phyloP scores from a whole-genome alignment of 2,329 filamentous ascomycete species.

The Colletotrichum tamarilloi region DNA sequence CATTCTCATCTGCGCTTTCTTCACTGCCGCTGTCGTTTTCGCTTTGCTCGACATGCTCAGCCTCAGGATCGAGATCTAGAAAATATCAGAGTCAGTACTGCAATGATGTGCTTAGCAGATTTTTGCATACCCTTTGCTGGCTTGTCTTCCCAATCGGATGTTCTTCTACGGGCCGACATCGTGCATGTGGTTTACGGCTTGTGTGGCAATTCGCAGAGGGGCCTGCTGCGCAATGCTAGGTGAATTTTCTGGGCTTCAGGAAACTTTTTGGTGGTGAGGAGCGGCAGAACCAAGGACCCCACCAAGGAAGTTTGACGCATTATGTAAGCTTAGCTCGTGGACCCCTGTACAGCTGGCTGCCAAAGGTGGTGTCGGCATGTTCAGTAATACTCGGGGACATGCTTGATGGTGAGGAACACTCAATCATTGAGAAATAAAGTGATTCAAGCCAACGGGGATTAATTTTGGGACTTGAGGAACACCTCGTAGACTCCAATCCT shows the following conservation, averaged over 20 bases:
- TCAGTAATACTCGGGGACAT: not conserved
- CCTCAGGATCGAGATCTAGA: conserved; percentile 37
- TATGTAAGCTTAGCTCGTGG: conserved; percentile 3
- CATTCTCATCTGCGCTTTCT: conserved; percentile 57
- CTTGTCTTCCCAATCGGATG: conserved; percentile 35
- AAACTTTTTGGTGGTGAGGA: conserved; percentile 37
- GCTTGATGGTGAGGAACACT: no score
- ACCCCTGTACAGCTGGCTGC: not conserved
- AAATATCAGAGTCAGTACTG: not conserved
- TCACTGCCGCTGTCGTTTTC: conserved; percentile 57
- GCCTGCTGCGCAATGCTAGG: conserved; percentile 17
- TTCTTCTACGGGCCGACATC: conserved; percentile 27
- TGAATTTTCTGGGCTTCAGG: conserved; percentile 36
- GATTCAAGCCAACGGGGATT: no score
- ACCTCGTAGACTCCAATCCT: no score
- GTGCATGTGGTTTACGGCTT: conserved; percentile 1
- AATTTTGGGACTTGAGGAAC: no score
- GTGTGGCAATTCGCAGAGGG: not conserved
- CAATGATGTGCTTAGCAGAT: not conserved
- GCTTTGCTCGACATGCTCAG: conserved; percentile 26
- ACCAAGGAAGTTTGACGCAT: not conserved
- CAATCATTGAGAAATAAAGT: no score
- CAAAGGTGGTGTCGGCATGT: no score
- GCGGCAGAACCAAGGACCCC: conserved; percentile 34
- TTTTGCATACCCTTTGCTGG: conserved; percentile 30